Percentiles rank a stretch among this genome's conserved stretches.
Evolutionary conservation across 2,329 filamentous ascomycete species (phyloP).

Genomic region (Sarocladium kiliense): DNA sequence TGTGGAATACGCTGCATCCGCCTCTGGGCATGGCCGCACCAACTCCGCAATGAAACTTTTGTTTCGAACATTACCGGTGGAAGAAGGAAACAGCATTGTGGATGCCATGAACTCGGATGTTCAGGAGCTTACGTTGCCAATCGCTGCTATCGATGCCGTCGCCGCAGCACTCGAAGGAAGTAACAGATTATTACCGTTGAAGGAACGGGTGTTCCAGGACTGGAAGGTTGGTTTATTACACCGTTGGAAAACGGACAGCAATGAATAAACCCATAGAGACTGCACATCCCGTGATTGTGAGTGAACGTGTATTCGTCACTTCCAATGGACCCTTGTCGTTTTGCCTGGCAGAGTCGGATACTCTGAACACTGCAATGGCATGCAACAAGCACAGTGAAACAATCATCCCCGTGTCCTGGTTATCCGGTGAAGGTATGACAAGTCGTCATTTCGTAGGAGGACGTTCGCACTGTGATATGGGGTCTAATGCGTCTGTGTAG

Average conservation of each 20-base stretch:
- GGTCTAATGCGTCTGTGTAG: too few species aligned
- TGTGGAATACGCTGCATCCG: slow-evolving; percentile 46
- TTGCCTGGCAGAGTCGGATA: too few species aligned
- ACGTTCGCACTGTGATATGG: slow-evolving; percentile 4
- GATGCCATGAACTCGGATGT: slow-evolving; percentile 50
- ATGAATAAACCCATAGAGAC: background rate
- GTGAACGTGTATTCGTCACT: too few species aligned
- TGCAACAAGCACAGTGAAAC: too few species aligned
- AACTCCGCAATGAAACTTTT: slow-evolving; percentile 47
- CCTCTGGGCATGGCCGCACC: slow-evolving; percentile 14
- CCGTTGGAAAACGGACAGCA: slow-evolving; percentile 22
- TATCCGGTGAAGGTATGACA: too few species aligned
- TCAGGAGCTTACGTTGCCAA: slow-evolving; percentile 53
- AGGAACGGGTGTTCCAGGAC: slow-evolving; percentile 54
- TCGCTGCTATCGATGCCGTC: slow-evolving; percentile 41
- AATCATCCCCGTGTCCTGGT: too few species aligned
- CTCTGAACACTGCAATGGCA: too few species aligned
- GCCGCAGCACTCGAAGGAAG: slow-evolving; percentile 39
- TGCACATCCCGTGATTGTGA: too few species aligned
- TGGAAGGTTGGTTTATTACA: slow-evolving; percentile 64
- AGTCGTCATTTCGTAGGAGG: background rate
- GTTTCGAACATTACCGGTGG: slow-evolving; percentile 37
- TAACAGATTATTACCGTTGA: slow-evolving; percentile 46
- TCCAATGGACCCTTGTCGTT: too few species aligned
- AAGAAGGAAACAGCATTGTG: slow-evolving; percentile 42